Conservation (phyloP, 257 asterid species). For the Echium plantagineum region DNA sequence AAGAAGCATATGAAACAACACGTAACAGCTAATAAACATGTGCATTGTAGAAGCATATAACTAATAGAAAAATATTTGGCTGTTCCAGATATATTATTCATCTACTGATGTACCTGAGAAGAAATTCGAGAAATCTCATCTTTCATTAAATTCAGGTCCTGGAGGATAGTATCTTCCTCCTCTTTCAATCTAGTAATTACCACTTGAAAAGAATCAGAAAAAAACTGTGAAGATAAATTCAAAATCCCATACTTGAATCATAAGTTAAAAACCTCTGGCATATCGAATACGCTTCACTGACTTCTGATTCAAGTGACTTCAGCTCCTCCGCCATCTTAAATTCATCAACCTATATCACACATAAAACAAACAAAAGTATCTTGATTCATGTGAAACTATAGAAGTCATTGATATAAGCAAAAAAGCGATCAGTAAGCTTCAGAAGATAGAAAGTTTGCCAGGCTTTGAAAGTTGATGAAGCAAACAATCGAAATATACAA, state of each 20-base stretch:
- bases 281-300: constrained; percentile 30
- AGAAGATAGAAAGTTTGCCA: too few relatives aligned
- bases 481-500: too few relatives aligned
- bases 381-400: too few relatives aligned
- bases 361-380: too few relatives aligned
- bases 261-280: constrained; percentile 53
- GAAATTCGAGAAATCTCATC: constrained; percentile 31
- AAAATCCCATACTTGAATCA: too few relatives aligned
- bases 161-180: constrained; percentile 43
- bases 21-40: too few relatives aligned
- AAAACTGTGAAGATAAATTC: too few relatives aligned
- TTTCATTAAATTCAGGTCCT: constrained; percentile 21
- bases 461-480: too few relatives aligned
- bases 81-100: not conserved
- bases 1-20: too few relatives aligned
- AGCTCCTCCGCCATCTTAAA: constrained; percentile 51
- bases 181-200: constrained; percentile 41
- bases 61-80: not conserved
- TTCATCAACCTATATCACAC: constrained; percentile 54
- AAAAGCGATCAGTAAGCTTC: too few relatives aligned
- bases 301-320: constrained; percentile 45
- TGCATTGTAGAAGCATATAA: too few relatives aligned
- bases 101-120: constrained; percentile 34
- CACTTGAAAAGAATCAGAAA: constrained; percentile 22
- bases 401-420: too few relatives aligned